A percentile compares a stretch with the other conserved stretches of the same genome.
Evolutionary conservation across 139 green algal genomes (phyloP).

Genomic region (Chlorella sp.): DNA sequence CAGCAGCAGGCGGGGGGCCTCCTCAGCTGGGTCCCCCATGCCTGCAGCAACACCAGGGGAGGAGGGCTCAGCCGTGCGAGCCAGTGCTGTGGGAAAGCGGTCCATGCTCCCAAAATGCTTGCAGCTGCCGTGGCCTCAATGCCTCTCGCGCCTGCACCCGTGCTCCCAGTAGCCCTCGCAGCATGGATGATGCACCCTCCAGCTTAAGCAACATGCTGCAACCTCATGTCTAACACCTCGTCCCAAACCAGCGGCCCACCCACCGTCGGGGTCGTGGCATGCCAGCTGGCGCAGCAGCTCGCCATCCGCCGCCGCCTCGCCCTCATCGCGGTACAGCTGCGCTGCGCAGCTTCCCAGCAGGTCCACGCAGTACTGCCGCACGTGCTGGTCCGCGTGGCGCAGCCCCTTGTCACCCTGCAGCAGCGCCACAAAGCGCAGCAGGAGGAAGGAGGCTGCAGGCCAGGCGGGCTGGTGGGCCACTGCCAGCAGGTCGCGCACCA

Average conservation of each 20-base stretch:
- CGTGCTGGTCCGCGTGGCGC: constrained; percentile 53
- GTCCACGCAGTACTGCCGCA: constrained; percentile 69
- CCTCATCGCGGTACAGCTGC: constrained; percentile 30
- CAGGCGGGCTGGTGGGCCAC: constrained; percentile 70
- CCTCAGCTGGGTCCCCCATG: constrained; percentile 10
- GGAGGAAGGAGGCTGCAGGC: constrained; percentile 70
- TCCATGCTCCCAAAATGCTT: too few species aligned
- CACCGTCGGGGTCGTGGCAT: background rate
- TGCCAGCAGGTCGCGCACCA: constrained; percentile 73
- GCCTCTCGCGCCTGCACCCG: too few species aligned
- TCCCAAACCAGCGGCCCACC: too few species aligned
- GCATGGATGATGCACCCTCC: too few species aligned
- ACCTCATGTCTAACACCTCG: too few species aligned
- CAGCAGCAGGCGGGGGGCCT: constrained; percentile 61
- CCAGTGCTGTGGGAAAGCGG: too few species aligned
- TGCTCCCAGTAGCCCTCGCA: too few species aligned
- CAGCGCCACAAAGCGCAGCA: constrained; percentile 64
- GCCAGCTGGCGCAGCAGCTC: constrained; percentile 60
- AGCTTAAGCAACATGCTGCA: too few species aligned
- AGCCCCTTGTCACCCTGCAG: constrained; percentile 57
- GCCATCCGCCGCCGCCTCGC: background rate
- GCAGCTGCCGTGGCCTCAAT: too few species aligned
- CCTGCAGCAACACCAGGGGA: background rate
- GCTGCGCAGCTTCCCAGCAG: constrained; percentile 63
- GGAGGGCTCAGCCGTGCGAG: too few species aligned